Conservation (phyloP, 2,329 filamentous ascomycete genomes). For the Thelonectria blattea region DNA sequence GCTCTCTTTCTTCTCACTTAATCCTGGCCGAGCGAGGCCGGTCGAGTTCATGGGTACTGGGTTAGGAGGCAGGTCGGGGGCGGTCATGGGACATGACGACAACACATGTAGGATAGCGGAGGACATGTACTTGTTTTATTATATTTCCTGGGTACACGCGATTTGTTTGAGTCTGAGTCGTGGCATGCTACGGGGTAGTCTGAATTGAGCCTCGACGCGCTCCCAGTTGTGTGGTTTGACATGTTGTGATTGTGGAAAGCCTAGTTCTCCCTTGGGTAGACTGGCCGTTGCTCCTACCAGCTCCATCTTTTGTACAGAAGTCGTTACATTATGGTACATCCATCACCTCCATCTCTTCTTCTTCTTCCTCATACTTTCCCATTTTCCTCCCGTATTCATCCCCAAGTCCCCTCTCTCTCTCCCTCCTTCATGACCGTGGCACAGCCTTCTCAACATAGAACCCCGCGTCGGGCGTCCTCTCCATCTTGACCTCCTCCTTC, state of each 20-base stretch:
- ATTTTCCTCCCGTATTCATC: slow-evolving; percentile 2
- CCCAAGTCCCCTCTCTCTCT: not conserved
- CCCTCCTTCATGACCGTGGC: slow-evolving; percentile 29
- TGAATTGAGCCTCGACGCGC: too few species aligned
- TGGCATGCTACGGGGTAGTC: too few species aligned
- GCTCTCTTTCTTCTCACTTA: not conserved
- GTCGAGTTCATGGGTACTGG: not conserved
- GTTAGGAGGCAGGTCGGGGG: not conserved
- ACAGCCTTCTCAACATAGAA: slow-evolving; percentile 76
- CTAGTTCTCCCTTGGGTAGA: slow-evolving; percentile 8
- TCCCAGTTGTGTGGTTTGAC: slow-evolving; percentile 11
- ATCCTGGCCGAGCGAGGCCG: not conserved
- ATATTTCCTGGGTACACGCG: slow-evolving; percentile 16
- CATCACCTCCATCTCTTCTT: slow-evolving; percentile 2
- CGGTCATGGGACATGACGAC: slow-evolving; percentile 7
- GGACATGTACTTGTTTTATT: slow-evolving; percentile 18
- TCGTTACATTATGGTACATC: slow-evolving; percentile 44
- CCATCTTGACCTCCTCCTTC: slow-evolving; percentile 70
- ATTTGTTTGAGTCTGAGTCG: not conserved
- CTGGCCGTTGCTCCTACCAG: slow-evolving; percentile 4
- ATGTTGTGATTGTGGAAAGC: slow-evolving; percentile 20
- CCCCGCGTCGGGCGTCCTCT: slow-evolving; percentile 76
- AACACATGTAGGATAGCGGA: slow-evolving; percentile 32
- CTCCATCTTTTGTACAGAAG: slow-evolving; percentile 33
- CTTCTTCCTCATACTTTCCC: not conserved